Conservation (phyloP, 1,284 basidiomycete species). For the Puccinia horiana region DNA sequence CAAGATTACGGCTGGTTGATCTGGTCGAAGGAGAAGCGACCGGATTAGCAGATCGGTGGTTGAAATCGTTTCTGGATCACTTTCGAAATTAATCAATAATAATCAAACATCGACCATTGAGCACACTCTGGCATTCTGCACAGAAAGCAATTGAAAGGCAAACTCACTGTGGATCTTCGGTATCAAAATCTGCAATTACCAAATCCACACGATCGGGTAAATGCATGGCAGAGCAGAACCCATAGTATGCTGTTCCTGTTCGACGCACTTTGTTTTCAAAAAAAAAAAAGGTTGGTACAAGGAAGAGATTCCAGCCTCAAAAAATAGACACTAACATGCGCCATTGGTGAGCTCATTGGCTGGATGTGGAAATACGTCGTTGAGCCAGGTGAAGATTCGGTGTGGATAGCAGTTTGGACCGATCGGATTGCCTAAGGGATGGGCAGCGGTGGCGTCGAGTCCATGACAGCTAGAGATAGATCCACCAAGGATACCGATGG, state of each 20-base stretch:
- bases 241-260: conserved; percentile 87
- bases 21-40: conserved; percentile 80
- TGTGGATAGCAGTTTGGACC: conserved; percentile 82
- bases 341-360: conserved; percentile 93
- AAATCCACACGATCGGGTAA: conserved; percentile 87
- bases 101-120: not conserved
- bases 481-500: conserved; percentile 85
- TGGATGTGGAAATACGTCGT: conserved; percentile 87
- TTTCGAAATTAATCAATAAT: conserved; percentile 57
- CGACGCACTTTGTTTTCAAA: conserved; percentile 65
- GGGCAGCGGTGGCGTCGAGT: conserved; percentile 66
- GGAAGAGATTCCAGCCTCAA: not conserved
- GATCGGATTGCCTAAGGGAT: conserved; percentile 70
- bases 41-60: conserved; percentile 88
- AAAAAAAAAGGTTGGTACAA: not conserved
- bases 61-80: conserved; percentile 71
- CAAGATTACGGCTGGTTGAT: conserved; percentile 82
- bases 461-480: conserved; percentile 88
- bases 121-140: not conserved
- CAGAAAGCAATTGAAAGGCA: not conserved
- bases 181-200: conserved; percentile 87
- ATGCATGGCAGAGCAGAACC: conserved; percentile 85
- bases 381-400: conserved; percentile 92
- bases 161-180: conserved; percentile 78
- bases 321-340: conserved; percentile 61